Evolutionary conservation across 2,329 filamentous ascomycete genomes (phyloP), one percentile per base, ranked within the genome.

Genomic region (Stachybotrys chartarum): DNA sequence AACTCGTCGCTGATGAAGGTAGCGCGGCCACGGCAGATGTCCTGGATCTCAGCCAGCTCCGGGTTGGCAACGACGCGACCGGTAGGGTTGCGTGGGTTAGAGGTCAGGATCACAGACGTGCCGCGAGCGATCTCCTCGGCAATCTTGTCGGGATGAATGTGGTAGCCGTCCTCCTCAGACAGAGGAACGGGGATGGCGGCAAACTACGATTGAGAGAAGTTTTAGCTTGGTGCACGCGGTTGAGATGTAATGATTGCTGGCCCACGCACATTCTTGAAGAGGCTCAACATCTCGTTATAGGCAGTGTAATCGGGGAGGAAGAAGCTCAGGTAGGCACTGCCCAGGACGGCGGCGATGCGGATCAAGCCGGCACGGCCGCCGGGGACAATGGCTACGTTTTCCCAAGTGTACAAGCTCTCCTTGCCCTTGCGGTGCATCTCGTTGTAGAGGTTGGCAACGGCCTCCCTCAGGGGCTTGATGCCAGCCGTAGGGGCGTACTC

Each of bases 1-100:
- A 97, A 97, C 74, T 97, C 93, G 68, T 97, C 93, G 75, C 92
- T 90, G 70, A 97, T 92, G 55, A 97, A 78, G 1, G 93, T 97
- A 3, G 91, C 91, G 54, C 91, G 85, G 62, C 91, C 90, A 67
- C 91, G 86, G 78, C 91, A 96, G 64, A 96, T 87, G 67, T 96
- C 90, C 72, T 97, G 92, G 65, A 97, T 96, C 73, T 93, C 83
- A 17, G 88, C 86, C 59, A 97, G 78, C 72, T 96, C 89, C 0
- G 90, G 88, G 69, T 92, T 91, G 65, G 82, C 81, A 30, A 97
- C 85, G 60, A 97, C 90, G 60, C 90, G 85, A 51, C 93, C 93
- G 2, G 93, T 97, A 1, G 93, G 93, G 73, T 97, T 97, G 60
- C 93, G 86, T 10, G 93, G 93, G 76, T 97, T 97, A 1, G 91